Evolutionary conservation across 805 yeast genomes (phyloP).

Genomic region (Sugiyamaella mastotermitis): DNA sequence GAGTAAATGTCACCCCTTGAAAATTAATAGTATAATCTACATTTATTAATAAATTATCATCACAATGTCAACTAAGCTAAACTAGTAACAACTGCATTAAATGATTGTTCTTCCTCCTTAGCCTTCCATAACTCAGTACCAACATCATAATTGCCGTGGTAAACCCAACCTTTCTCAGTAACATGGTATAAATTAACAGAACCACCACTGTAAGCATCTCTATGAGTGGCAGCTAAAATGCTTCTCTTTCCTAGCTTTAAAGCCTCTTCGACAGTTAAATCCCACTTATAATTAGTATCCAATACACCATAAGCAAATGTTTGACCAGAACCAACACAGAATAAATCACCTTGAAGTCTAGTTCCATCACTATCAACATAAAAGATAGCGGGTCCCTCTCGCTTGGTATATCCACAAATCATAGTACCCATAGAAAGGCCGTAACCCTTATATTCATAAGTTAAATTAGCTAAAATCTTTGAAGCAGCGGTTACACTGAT

Average conservation of each 20-base stretch:
- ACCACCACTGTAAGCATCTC: conserved; percentile 98
- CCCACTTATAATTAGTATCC: conserved; percentile 91
- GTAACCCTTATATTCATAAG: conserved; percentile 92
- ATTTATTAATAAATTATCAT: not conserved
- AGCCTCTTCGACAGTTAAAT: conserved; percentile 87
- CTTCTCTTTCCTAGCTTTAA: conserved; percentile 90
- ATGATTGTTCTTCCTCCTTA: conserved; percentile 81
- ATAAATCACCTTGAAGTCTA: conserved; percentile 86
- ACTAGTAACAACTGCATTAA: conserved; percentile 64
- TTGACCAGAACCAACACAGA: conserved; percentile 98
- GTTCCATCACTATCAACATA: conserved; percentile 98
- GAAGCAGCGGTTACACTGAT: conserved; percentile 96
- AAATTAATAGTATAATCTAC: too few relatives aligned
- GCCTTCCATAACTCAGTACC: conserved; percentile 88
- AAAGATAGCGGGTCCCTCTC: conserved; percentile 92
- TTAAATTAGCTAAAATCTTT: conserved; percentile 83
- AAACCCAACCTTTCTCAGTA: conserved; percentile 89
- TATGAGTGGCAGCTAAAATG: conserved; percentile 94
- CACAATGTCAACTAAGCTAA: conserved; percentile 15
- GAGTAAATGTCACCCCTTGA: too few relatives aligned
- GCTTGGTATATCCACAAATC: conserved; percentile 94
- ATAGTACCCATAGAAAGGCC: conserved; percentile 99
- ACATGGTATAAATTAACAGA: conserved; percentile 90
- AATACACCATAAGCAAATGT: conserved; percentile 98
- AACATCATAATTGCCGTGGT: conserved; percentile 92